Base-by-base conservation (phyloP, 2,329 filamentous ascomycete species). In the Cercospora sp. region DNA sequence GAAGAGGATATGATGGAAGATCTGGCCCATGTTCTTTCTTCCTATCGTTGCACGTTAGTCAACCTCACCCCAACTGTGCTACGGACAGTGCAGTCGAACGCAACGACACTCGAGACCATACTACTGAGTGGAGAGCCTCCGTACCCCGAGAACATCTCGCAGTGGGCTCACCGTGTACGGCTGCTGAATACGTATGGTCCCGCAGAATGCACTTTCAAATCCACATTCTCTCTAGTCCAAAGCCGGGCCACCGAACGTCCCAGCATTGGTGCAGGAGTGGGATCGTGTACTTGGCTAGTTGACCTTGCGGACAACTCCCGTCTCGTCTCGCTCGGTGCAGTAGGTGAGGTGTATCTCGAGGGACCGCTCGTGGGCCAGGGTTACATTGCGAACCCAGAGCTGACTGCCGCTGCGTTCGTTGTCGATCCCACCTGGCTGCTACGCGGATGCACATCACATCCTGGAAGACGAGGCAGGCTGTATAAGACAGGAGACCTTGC, bases 401-500 rank as follows among this genome's bases (percentile, higher is more conserved):
- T 74, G 69, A 80, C 79, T 1, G 63, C 68, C 7, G 71, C 67
- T 9, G 72, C 74, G 0, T 82, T 81, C 69, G 75, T 81, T 12
- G 67, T 76, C 16, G 65, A 73, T 61, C 75, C 77, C 4, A 9
- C 43, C 2, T 78, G 75, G 76, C 68, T 76, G 8, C 21, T 57
- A 4, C 43, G 57, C 16, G 72, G 71, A 13, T 34, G 57, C 8
- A 61, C 34, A 6, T 63, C 57, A 10, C 57, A 64, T 30, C 4
- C 58, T 13, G 83, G 83, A 2, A 79, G 82, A 4, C 73, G 68
- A 8, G 83, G 82, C 1, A 79, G 83, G 6, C 72, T 89, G 1
- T 90, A 60, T 89, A 88, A 71, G 89, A 91, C 73, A 7, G 88
- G 88, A 0, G 88, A 90, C 70, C 79, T 89, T 0, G 86, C 85